Percentiles rank a stretch among this genome's conserved stretches.
Evolutionary conservation across 768 basidiomycete genomes (phyloP).

Genomic region (Mycena kentingensis): DNA sequence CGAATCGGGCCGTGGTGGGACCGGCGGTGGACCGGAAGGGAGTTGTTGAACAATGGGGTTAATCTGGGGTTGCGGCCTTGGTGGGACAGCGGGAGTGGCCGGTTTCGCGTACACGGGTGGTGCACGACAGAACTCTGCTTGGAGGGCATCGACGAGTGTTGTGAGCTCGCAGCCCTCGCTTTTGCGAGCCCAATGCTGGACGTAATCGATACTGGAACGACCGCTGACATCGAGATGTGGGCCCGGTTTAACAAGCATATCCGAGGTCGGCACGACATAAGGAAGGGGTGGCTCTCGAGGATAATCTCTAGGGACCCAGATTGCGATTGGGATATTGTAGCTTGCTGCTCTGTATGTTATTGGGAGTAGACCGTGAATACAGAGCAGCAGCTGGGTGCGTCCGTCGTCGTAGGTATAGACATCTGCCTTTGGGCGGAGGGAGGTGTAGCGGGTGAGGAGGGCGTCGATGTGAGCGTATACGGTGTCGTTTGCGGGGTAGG

Average conservation of each 20-base stretch:
- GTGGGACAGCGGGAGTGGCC: slow-evolving; percentile 24
- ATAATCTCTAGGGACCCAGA: slow-evolving; percentile 88
- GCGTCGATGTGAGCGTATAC: slow-evolving; percentile 67
- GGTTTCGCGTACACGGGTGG: slow-evolving; percentile 93
- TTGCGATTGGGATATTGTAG: slow-evolving; percentile 92
- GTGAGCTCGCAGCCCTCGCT: slow-evolving; percentile 83
- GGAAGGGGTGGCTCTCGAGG: slow-evolving; percentile 80
- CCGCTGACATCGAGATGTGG: slow-evolving; percentile 81
- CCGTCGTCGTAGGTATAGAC: slow-evolving; percentile 95
- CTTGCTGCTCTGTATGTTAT: slow-evolving; percentile 73
- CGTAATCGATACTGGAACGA: slow-evolving; percentile 65
- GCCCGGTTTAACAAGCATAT: slow-evolving; percentile 85
- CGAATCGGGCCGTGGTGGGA: slow-evolving; percentile 20
- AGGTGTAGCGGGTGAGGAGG: slow-evolving; percentile 51
- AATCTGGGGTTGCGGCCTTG: slow-evolving; percentile 8
- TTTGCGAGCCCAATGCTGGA: slow-evolving; percentile 78
- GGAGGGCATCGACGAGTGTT: slow-evolving; percentile 74
- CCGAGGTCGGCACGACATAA: slow-evolving; percentile 89
- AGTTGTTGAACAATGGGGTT: no score
- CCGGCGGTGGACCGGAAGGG: slow-evolving; percentile 31
- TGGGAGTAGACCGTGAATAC: slow-evolving; percentile 87
- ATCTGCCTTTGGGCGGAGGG: slow-evolving; percentile 78
- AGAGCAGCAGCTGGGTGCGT: slow-evolving; percentile 87
- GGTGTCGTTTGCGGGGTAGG: slow-evolving; percentile 57
- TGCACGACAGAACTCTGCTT: slow-evolving; percentile 77